Base-by-base conservation (phyloP, 2,329 filamentous ascomycete species). In the Paraphaeosphaeria sporulosa region DNA sequence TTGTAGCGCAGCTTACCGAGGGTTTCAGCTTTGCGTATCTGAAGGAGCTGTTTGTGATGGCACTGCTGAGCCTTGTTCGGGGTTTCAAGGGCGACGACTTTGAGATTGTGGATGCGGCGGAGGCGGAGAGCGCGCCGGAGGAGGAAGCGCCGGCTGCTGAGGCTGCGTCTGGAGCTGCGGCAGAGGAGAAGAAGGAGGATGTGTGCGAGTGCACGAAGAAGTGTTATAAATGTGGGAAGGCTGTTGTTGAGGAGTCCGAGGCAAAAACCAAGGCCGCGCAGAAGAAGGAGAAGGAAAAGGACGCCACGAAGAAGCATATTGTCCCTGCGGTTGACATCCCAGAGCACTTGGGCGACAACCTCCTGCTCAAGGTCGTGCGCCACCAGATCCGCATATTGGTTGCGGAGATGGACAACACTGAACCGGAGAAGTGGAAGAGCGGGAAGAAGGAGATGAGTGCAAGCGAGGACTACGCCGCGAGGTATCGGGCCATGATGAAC, bases 21-120 rank as follows among this genome's bases (percentile, higher is more conserved):
- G 77, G 73, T 0, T 81, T 80, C 58, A 77, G 72, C 55, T 80
- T 81, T 48, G 79, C 79, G 7, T 81, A 80, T 48, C 65, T 81
- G 46, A 78, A 81, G 59, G 78, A 81, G 60, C 62, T 78, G 3
- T 80, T 79, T 58, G 73, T 81, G 32, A 75, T 73, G 64, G 65
- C 76, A 2, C 64, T 81, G 27, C 57, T 80, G 58, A 66, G 70
- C 21, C 64, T 81, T 10, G 77, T 74, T 13, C 57, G 72, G 1
- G 70, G 72, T 2, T 67, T 62, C 52, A 70, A 69, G 32, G 65
- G 63, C 9, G 70, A 73, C 12, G 67, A 71, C 10, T 71, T 68
- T 25, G 70, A 74, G 47, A 64, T 67, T 17, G 64, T 69, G 12
- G 66, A 70, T 1, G 42, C 25, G 50, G 71, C 61, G 57, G 77